Evolutionary conservation across 1,139 yeast genomes (phyloP).

Genomic region (Spathaspora sp.): DNA sequence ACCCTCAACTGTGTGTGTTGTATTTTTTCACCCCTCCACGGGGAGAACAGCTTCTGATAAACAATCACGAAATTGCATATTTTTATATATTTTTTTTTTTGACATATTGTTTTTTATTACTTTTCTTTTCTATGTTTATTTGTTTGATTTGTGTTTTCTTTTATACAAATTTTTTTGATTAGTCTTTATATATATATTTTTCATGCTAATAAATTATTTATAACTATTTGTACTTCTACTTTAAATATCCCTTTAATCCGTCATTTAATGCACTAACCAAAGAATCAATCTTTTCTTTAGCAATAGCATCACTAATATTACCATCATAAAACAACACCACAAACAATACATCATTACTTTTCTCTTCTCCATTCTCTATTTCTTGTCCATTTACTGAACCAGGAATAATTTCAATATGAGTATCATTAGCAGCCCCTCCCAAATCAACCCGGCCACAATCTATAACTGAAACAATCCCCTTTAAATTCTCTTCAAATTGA

Average conservation of each 20-base stretch:
- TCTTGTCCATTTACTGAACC: conserved; percentile 5
- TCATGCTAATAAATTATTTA: not conserved
- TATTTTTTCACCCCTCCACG: not conserved
- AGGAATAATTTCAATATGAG: conserved; percentile 6
- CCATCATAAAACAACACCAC: conserved; percentile 32
- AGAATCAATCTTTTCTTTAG: conserved; percentile 43
- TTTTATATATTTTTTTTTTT: no score
- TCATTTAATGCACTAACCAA: conserved; percentile 28
- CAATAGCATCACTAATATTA: conserved; percentile 38
- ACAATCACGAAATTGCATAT: not conserved
- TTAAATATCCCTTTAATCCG: conserved; percentile 34
- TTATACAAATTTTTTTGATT: conserved; percentile 1
- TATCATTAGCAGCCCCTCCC: conserved; percentile 3
- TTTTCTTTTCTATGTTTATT: not conserved
- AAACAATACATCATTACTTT: conserved; percentile 16
- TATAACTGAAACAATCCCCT: conserved; percentile 28
- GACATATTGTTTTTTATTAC: not conserved
- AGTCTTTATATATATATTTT: not conserved
- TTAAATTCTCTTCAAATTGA: conserved; percentile 31
- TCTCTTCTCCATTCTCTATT: conserved; percentile 7
- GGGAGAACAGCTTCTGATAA: not conserved
- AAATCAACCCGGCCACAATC: conserved; percentile 10
- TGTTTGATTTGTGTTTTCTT: conserved; percentile 2
- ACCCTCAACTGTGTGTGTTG: not conserved
- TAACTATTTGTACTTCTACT: not conserved